A percentile compares a stretch with the other conserved stretches of the same genome.
Evolutionary conservation across 1,139 yeast species (phyloP).

Genomic region (Hansenula anomala): DNA sequence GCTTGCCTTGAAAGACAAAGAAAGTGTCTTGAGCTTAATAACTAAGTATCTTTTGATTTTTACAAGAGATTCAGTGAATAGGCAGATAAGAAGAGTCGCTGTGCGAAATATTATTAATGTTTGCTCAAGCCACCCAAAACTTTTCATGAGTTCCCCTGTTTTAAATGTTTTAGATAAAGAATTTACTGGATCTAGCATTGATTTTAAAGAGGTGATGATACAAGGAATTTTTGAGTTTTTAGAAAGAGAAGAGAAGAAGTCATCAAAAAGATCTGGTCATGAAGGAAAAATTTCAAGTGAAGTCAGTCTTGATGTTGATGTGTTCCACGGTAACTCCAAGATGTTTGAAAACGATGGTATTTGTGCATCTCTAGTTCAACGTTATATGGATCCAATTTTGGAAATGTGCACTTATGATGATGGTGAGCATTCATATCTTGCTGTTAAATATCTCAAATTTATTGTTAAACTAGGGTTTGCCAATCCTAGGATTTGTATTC

Average conservation of each 20-base stretch:
- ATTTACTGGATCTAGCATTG: slow-evolving; percentile 30
- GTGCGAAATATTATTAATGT: slow-evolving; percentile 51
- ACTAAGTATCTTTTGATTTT: slow-evolving; percentile 53
- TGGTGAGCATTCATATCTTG: slow-evolving; percentile 39
- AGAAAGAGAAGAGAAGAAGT: slow-evolving; percentile 43
- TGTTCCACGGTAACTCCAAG: slow-evolving; percentile 47
- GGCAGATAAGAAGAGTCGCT: slow-evolving; percentile 42
- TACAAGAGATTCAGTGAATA: slow-evolving; percentile 32
- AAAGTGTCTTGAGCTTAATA: slow-evolving; percentile 50
- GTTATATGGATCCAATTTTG: slow-evolving; percentile 48
- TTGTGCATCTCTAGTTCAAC: slow-evolving; percentile 65
- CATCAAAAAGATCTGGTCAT: slow-evolving; percentile 34
- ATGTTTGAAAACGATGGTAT: slow-evolving; percentile 58
- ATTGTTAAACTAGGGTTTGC: slow-evolving; percentile 64
- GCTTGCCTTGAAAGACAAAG: slow-evolving; percentile 43
- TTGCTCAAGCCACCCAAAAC: slow-evolving; percentile 56
- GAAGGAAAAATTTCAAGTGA: slow-evolving; percentile 29
- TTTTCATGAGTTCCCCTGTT: slow-evolving; percentile 54
- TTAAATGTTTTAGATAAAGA: slow-evolving; percentile 49
- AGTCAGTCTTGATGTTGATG: slow-evolving; percentile 37
- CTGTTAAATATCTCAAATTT: slow-evolving; percentile 50
- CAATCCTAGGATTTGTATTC: slow-evolving; percentile 65
- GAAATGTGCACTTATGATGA: slow-evolving; percentile 44
- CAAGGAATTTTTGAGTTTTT: slow-evolving; percentile 54
- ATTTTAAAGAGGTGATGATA: slow-evolving; percentile 44